Percentiles rank a stretch among this genome's conserved stretches.
These are phyloP conservation scores for Drechslera avenae DNA, from an alignment of 2,329 filamentous ascomycete genomes.

Conservation along the genomic window DNA sequence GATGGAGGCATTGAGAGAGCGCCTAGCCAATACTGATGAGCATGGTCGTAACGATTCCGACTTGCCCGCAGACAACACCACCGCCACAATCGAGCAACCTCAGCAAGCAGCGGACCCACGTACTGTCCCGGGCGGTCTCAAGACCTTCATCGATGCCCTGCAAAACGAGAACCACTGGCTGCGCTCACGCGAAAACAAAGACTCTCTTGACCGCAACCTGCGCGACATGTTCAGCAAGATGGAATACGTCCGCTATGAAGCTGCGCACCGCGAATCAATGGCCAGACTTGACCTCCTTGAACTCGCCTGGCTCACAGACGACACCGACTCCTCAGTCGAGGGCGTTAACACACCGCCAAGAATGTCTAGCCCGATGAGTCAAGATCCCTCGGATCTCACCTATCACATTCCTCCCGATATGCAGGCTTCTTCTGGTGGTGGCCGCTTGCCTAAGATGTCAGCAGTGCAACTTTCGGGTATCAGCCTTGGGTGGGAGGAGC, in stretches of 20 bases:
- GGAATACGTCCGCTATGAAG: conserved; percentile 1
- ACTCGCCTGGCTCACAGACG: conserved; percentile 12
- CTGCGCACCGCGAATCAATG: neutral
- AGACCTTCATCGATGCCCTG: conserved; percentile 30
- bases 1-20: conserved; percentile 25
- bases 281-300: conserved; percentile 6
- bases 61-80: conserved; percentile 1
- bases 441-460: conserved; percentile 12
- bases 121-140: conserved; percentile 19
- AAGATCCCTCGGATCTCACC: neutral
- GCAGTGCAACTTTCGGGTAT: conserved; percentile 12
- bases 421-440: neutral
- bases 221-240: conserved; percentile 18
- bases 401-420: conserved; percentile 5
- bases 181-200: conserved; percentile 29
- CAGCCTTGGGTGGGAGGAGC: conserved; percentile 12
- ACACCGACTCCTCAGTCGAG: neutral
- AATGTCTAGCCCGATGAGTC: neutral
- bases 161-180: conserved; percentile 40
- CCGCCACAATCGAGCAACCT: conserved; percentile 14
- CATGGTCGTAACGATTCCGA: conserved; percentile 5
- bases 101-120: conserved; percentile 16
- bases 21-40: conserved; percentile 14
- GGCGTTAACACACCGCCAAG: neutral
- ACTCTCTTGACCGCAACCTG: conserved; percentile 22